phyloP scores from a whole-genome alignment of 163 green algal species.

The Coccomyxa subellipsoidea region DNA sequence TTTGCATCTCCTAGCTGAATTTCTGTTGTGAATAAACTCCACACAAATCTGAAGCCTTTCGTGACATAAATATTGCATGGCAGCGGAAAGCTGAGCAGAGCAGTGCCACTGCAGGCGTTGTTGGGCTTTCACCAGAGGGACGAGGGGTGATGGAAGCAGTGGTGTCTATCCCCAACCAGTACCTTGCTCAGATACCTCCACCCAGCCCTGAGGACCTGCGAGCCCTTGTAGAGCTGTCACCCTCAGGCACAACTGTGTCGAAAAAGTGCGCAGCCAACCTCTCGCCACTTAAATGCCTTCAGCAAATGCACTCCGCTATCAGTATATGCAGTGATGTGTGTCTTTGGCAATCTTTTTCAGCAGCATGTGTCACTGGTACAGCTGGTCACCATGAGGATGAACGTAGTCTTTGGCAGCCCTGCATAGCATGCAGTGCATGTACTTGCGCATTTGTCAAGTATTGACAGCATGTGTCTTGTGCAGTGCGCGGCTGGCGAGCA shows the following conservation, averaged over 20 bases:
- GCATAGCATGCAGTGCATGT: background rate
- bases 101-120: background rate
- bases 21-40: too few species aligned
- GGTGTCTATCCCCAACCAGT: constrained; percentile 40
- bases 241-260: background rate
- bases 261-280: background rate
- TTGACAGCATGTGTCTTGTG: background rate
- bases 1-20: too few species aligned
- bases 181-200: constrained; percentile 12
- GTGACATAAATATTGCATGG: too few species aligned
- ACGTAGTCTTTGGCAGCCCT: background rate
- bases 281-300: background rate
- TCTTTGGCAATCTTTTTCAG: background rate
- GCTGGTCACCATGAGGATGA: background rate
- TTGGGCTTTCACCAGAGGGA: background rate
- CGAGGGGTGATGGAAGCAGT: constrained; percentile 20
- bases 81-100: background rate
- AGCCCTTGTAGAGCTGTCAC: background rate
- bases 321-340: background rate
- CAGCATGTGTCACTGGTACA: background rate
- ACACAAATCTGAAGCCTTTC: constrained; percentile 19
- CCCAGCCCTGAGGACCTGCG: background rate
- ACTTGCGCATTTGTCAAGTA: background rate
- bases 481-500: constrained; percentile 42
- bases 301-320: background rate